Conservation (phyloP, 2,329 filamentous ascomycete species). For the Xylariaceae sp. region DNA sequence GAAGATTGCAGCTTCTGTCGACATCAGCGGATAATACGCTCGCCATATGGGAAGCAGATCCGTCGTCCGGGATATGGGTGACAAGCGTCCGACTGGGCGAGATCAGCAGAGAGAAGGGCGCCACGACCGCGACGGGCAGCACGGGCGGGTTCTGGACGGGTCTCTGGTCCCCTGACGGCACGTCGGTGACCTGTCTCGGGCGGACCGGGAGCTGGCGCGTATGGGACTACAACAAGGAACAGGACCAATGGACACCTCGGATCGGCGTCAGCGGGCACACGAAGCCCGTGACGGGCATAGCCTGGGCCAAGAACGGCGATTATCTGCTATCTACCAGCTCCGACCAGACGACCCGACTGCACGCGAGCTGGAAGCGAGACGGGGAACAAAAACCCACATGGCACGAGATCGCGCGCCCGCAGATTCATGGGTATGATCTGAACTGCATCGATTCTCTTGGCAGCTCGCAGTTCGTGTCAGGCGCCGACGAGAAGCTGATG, state of each 20-base stretch:
- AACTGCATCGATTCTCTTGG: slow-evolving; percentile 88
- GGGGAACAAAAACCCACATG: slow-evolving; percentile 62
- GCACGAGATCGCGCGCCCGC: slow-evolving; percentile 95
- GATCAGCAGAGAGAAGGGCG: slow-evolving; percentile 92
- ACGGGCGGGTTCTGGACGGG: slow-evolving; percentile 97
- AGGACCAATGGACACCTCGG: slow-evolving; percentile 77
- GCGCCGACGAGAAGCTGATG: slow-evolving; percentile 97
- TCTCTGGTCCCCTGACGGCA: slow-evolving; percentile 83
- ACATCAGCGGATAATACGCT: slow-evolving; percentile 95
- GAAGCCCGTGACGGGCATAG: slow-evolving; percentile 77
- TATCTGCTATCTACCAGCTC: slow-evolving; percentile 89
- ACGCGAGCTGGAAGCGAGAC: slow-evolving; percentile 73
- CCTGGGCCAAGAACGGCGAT: slow-evolving; percentile 82
- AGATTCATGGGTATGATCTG: slow-evolving; percentile 97
- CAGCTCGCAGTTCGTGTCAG: slow-evolving; percentile 82
- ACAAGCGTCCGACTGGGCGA: slow-evolving; percentile 86
- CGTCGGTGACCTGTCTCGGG: slow-evolving; percentile 79
- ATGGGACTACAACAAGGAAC: slow-evolving; percentile 70
- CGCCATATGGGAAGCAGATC: slow-evolving; percentile 89
- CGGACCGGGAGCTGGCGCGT: slow-evolving; percentile 92
- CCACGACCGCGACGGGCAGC: slow-evolving; percentile 94
- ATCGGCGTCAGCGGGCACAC: slow-evolving; percentile 86
- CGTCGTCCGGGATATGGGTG: slow-evolving; percentile 87
- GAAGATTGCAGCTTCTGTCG: slow-evolving; percentile 76
- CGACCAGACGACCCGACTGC: slow-evolving; percentile 91